Conservation (phyloP, 225 moss, liverwort and hornwort genomes). For the Neckera pumila region DNA sequence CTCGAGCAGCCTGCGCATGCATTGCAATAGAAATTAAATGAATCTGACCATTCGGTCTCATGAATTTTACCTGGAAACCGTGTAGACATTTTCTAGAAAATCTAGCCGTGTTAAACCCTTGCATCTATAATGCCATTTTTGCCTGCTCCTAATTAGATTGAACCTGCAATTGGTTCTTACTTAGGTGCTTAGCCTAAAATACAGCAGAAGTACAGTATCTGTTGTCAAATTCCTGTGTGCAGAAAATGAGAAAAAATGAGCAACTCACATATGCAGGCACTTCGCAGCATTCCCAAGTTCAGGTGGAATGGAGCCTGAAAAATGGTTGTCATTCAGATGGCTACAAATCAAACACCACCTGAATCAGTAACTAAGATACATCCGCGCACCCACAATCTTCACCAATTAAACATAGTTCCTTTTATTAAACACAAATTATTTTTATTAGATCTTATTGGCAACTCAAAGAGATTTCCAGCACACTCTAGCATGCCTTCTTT, state of each 20-base stretch:
- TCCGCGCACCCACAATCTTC: background rate
- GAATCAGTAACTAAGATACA: background rate
- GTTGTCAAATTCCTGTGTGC: background rate
- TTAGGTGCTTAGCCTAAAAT: background rate
- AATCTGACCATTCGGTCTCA: background rate
- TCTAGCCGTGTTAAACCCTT: background rate
- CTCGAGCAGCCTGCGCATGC: conserved; percentile 19
- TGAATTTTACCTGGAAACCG: background rate
- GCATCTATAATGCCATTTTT: background rate
- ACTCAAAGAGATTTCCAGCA: background rate
- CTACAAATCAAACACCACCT: background rate
- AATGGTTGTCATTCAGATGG: conserved; percentile 12
- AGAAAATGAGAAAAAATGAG: background rate
- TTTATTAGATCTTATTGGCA: background rate
- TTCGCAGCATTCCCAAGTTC: conserved; percentile 9
- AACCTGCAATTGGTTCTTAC: background rate
- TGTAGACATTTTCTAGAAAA: background rate
- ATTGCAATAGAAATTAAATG: background rate
- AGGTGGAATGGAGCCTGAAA: conserved; percentile 12
- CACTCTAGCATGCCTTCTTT: background rate
- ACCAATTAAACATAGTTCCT: background rate
- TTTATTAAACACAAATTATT: background rate
- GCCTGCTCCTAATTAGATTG: background rate
- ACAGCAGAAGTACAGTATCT: background rate
- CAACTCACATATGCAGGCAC: conserved; percentile 5